Base-by-base conservation (phyloP, 1,284 basidiomycete genomes). In the Cutaneotrichosporon curvatum region DNA sequence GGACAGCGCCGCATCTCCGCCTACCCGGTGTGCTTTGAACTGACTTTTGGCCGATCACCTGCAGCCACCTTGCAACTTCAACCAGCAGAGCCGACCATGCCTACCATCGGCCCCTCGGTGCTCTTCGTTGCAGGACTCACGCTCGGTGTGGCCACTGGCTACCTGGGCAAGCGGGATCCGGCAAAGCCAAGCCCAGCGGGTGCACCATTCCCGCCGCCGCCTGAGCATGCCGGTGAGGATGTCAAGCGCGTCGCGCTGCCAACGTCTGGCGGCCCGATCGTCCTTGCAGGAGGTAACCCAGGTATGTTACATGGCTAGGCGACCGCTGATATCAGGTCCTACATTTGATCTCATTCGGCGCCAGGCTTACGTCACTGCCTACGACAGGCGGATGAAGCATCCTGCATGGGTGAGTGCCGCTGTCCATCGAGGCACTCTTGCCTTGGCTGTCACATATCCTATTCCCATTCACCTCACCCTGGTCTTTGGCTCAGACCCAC, bases 301-400 rank as follows among this genome's bases (percentile, higher is more conserved):
- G 62, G 65, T 54, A 55, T 60, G 56, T 58, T 81, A 1, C 18
- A 16, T 19, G 14, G 10, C 19, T 11, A 20, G 39, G 11, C 35
- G 40, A 30, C 15, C 30, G 38, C 41, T 52, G 20, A 51, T 42
- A 19, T 28, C 44, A 88, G 91, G 91, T 15, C 91, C 90, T 12
- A 77, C 89, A 22, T 78, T 84, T 4, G 90, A 96, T 70, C 71
- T 84, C 11, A 76, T 95, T 35, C 77, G 82, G 28, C 79, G 87
- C 34, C 80, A 81, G 62, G 89, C 85, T 8, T 95, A 94, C 65
- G 82, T 87, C 20, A 82, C 87, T 4, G 87, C 81, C 3, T 98
- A 98, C 68, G 94, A 99, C 68, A 78, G 95, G 41, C 78, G 88
- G 11, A 73, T 92, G 48, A 78, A 87, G 20, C 92, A 98, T 73